Conservation (phyloP, 331 rosid species). For the Quercus tomentella region DNA sequence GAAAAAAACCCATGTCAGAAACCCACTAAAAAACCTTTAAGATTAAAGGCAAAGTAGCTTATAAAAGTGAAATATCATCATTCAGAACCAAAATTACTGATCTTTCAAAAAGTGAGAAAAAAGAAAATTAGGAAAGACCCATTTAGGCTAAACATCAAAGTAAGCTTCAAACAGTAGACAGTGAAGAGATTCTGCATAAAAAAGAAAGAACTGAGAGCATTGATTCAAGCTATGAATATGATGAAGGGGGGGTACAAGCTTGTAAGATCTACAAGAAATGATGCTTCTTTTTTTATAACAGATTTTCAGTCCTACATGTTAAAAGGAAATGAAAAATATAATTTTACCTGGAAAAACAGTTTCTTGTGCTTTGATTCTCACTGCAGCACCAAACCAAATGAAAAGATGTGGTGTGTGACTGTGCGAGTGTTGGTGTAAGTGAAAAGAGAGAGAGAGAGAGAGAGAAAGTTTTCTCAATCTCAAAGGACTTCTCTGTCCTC, state of each 20-base stretch:
- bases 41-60: background rate
- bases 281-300: background rate
- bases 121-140: background rate
- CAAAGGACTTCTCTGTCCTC: background rate
- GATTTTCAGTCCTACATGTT: background rate
- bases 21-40: background rate
- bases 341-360: background rate
- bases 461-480: background rate
- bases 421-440: background rate
- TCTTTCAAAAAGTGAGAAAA: background rate
- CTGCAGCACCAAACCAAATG: background rate
- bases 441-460: background rate
- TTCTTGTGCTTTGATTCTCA: background rate
- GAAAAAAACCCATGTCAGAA: background rate
- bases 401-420: background rate
- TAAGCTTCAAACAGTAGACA: background rate
- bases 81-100: background rate
- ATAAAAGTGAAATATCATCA: background rate
- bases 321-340: background rate
- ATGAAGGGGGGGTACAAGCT: background rate
- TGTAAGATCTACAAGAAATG: background rate
- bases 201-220: background rate
- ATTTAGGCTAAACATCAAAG: background rate
- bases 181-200: background rate
- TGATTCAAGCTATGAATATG: too few species aligned